These are phyloP conservation scores for Saitozyma podzolica DNA, from an alignment of 768 basidiomycete species.

Conservation along the genomic window DNA sequence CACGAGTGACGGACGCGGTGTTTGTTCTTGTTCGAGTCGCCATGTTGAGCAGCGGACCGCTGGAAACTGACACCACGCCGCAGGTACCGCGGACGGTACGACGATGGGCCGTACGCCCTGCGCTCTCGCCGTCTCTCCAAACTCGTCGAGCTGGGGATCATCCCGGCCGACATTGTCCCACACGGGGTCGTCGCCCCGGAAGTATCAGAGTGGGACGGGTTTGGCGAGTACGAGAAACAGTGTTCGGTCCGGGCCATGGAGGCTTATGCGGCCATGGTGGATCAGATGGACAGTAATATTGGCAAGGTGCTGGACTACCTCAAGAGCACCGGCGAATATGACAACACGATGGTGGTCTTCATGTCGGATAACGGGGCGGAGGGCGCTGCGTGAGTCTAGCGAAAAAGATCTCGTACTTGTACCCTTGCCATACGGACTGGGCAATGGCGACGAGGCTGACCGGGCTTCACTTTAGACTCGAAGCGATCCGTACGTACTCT, in stretches of 20 bases:
- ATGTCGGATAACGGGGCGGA: slow-evolving; percentile 39
- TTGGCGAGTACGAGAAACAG: slow-evolving; percentile 30
- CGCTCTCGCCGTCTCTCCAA: slow-evolving; percentile 28
- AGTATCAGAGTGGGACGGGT: slow-evolving; percentile 25
- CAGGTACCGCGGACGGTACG: slow-evolving; percentile 42
- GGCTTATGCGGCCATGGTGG: slow-evolving; percentile 46
- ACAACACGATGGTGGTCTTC: slow-evolving; percentile 49
- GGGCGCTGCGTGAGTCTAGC: too few relatives aligned
- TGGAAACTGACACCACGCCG: too few relatives aligned
- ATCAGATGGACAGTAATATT: slow-evolving; percentile 43
- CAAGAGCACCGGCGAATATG: slow-evolving; percentile 35
- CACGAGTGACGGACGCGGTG: too few relatives aligned
- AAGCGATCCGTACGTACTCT: slow-evolving; percentile 23
- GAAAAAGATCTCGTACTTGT: too few relatives aligned
- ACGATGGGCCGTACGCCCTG: slow-evolving; percentile 44
- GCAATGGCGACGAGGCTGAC: background rate
- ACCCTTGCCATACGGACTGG: slow-evolving; percentile 38
- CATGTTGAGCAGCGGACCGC: background rate
- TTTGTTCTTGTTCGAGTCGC: too few relatives aligned
- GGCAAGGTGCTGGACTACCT: slow-evolving; percentile 39
- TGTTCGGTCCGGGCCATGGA: slow-evolving; percentile 38
- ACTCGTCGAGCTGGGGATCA: slow-evolving; percentile 40
- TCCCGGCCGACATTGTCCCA: slow-evolving; percentile 24
- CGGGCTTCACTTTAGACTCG: slow-evolving; percentile 7
- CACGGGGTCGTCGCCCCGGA: background rate